Base-by-base conservation (phyloP, 2,329 filamentous ascomycete species). In the Ophiocordyceps camponoti-leonardi region DNA sequence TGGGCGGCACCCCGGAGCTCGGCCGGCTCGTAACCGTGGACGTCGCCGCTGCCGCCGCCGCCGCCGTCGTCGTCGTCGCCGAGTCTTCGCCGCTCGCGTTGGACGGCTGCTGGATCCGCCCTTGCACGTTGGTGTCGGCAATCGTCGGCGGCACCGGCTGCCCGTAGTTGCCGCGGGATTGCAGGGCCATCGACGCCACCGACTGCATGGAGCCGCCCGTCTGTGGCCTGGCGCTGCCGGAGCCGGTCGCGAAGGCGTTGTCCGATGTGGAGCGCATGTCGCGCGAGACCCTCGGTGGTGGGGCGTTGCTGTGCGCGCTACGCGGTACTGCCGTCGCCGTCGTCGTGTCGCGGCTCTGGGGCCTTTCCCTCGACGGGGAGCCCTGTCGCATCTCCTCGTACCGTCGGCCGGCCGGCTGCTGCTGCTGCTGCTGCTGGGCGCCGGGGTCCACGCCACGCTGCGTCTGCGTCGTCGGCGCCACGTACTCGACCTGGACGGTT, bases 401-500 rank as follows among this genome's bases (percentile, higher is more conserved):
- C 69, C 56, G 69, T 66, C 47, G 72, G 58, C 51, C 62, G 33
- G 50, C 45, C 10, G 50, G 35, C 41, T 57, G 54, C 12, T 57
- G 48, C 39, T n/a, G n/a, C n/a, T n/a, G n/a, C n/a, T n/a, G n/a
- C n/a, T n/a, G n/a, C n/a, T n/a, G n/a, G n/a, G 53, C 44, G 8
- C 51, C 48, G 2, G 51, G 51, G 12, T 63, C 57, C 50, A 61
- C 49, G 57, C 83, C 86, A 51, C 90, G 77, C 50, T 81, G 75
- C 1, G 90, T 95, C 57, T 90, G 80, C 6, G 86, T 93, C 23
- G 81, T 80, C 22, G 92, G 92, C 19, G 88, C 84, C 47, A 96
- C 92, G 62, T 98, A 98, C 67, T 98, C 92, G 49, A 98, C 85
- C 65, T 98, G 92, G 0, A 98, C 86, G 0, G 92, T 98, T 54